Percentiles rank a stretch among this genome's conserved stretches.
phyloP scores from a whole-genome alignment of 441 rosid genomes.

The Jatropha podagrica region DNA sequence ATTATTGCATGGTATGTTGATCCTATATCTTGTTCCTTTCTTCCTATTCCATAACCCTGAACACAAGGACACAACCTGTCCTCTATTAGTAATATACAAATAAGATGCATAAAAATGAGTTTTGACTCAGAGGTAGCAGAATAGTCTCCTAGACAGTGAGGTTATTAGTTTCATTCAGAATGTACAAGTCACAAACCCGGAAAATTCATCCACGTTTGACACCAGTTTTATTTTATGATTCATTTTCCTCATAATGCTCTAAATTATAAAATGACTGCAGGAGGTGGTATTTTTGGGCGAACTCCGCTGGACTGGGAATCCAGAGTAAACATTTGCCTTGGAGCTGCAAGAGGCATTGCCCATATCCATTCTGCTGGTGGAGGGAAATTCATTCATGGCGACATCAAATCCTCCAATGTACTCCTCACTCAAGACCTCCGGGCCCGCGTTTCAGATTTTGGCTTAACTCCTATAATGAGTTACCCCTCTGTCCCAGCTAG shows the following conservation, averaged over 20 bases:
- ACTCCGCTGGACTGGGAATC: slow-evolving; percentile 72
- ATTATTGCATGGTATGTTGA: slow-evolving; percentile 65
- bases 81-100: too few relatives aligned
- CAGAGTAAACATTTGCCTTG: slow-evolving; percentile 70
- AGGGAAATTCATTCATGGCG: slow-evolving; percentile 81
- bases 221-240: neutral
- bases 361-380: slow-evolving; percentile 60
- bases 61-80: too few relatives aligned
- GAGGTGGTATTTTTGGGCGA: slow-evolving; percentile 57
- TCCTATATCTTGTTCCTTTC: neutral
- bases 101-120: too few relatives aligned
- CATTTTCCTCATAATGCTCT: neutral
- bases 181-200: too few relatives aligned
- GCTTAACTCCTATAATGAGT: slow-evolving; percentile 63
- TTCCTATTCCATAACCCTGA: neutral
- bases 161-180: neutral
- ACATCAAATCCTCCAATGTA: slow-evolving; percentile 83
- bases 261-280: slow-evolving; percentile 35
- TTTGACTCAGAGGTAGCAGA: too few relatives aligned
- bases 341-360: slow-evolving; percentile 74
- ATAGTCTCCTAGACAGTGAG: too few relatives aligned
- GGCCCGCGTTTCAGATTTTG: slow-evolving; percentile 72
- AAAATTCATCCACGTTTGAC: too few relatives aligned
- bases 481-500: slow-evolving; percentile 58
- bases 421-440: slow-evolving; percentile 51